Percentiles rank a stretch among this genome's conserved stretches.
Evolutionary conservation across 441 rosid genomes (phyloP).

Genomic region (Viola pubescens): DNA sequence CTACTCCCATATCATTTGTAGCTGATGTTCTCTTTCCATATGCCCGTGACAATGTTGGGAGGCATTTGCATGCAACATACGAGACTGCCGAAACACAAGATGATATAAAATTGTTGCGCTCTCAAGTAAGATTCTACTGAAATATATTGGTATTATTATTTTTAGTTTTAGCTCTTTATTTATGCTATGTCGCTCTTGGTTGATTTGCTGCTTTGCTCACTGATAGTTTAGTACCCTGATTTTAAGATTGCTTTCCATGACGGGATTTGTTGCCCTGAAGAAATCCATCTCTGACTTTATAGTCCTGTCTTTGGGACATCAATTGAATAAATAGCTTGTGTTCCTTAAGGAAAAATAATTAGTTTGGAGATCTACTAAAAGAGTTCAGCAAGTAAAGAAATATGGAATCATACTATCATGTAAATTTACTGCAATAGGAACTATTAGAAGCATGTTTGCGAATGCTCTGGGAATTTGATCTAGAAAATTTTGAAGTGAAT

Average conservation of each 20-base stretch:
- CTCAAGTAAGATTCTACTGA: conserved; percentile 47
- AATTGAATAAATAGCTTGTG: neutral
- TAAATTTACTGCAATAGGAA: too few species aligned
- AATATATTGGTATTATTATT: neutral
- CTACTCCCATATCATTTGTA: conserved; percentile 91
- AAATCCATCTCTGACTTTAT: neutral
- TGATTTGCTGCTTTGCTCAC: neutral
- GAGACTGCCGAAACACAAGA: conserved; percentile 70
- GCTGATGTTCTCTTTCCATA: conserved; percentile 85
- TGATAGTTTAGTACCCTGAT: too few species aligned
- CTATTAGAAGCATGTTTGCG: too few species aligned
- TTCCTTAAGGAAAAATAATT: neutral
- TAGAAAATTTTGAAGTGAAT: too few species aligned
- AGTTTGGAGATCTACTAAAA: too few species aligned
- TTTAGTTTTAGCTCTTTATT: neutral
- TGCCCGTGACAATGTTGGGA: conserved; percentile 80
- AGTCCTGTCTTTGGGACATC: neutral
- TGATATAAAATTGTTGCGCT: conserved; percentile 58
- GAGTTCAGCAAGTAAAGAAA: too few species aligned
- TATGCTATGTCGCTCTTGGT: neutral
- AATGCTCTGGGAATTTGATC: too few species aligned
- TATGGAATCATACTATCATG: too few species aligned
- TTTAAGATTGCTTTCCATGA: too few species aligned
- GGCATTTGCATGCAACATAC: conserved; percentile 62
- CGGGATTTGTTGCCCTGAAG: neutral